These are phyloP conservation scores for Carex littledalei DNA, from an alignment of 176 grass and related monocot species.

Conservation along the genomic window DNA sequence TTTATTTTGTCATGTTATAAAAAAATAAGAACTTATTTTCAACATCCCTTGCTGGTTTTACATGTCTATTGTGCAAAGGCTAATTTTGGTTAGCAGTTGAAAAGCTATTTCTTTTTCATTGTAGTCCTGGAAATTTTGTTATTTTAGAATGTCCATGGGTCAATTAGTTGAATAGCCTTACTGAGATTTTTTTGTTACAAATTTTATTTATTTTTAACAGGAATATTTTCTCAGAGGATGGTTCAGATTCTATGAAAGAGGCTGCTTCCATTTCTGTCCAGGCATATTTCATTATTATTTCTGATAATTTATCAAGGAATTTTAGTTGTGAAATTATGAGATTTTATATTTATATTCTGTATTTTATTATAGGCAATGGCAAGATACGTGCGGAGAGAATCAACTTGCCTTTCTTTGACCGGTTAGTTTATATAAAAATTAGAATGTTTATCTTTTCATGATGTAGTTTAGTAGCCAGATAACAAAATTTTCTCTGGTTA, in stretches of 20 bases:
- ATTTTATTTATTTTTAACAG: constrained; percentile 25
- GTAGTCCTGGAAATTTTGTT: neutral
- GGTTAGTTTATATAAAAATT: constrained; percentile 35
- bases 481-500: constrained; percentile 13
- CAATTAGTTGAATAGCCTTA: neutral
- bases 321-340: neutral
- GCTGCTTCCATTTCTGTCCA: constrained; percentile 60
- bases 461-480: constrained; percentile 17
- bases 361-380: constrained; percentile 66
- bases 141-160: neutral
- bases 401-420: constrained; percentile 78
- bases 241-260: constrained; percentile 45
- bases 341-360: constrained; percentile 6
- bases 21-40: neutral
- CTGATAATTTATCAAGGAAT: neutral
- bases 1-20: neutral
- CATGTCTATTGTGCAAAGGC: neutral
- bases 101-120: neutral
- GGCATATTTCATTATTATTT: constrained; percentile 40
- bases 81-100: neutral
- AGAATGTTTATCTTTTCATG: constrained; percentile 19
- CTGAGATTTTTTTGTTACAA: neutral
- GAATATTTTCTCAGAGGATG: constrained; percentile 88
- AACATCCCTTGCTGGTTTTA: neutral
- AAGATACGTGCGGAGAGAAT: constrained; percentile 79